Base-by-base conservation (phyloP, 805 yeast genomes). In the Candida chilensis region DNA sequence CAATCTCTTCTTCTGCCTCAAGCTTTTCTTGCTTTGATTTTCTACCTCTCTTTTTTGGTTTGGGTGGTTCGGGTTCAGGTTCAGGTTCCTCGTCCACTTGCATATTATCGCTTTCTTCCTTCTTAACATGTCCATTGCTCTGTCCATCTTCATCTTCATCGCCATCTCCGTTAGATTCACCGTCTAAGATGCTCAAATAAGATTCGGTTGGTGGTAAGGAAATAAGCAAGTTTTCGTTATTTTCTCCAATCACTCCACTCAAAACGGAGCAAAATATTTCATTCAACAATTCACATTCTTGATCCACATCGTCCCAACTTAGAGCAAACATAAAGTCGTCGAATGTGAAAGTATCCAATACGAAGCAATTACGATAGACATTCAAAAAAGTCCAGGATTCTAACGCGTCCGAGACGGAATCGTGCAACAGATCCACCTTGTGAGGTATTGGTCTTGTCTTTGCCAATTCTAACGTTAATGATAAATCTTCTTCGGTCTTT, bases 311-410 rank as follows among this genome's bases (percentile, higher is more conserved):
- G 17, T 58, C 57, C 69, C 77, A 60, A 22, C 59, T 56, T 54
- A 79, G 48, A 8, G 74, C 77, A 32, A 72, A 71, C 5, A 79
- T 47, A 43, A 72, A 82, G 40, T 80, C 94, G 53, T 85, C 95
- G 55, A 81, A 83, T 0, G 90, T 78, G 42, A 83, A 78, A 0
- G 80, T 69, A 42, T 79, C 86, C n/a, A 86, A 53, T 4, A 67
- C 47, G 19, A 85, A 55, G 1, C 85, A 74, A 20, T 66, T 65
- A 40, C 75, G 72, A 49, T 77, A 85, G 30, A 82, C 66, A 47
- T 83, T 83, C 17, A 84, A 50, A 43, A 85, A 86, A 2, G 72
- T 60, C 94, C 94, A 86, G 3, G 69, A 50, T 42, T 83, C 88
- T 16, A 86, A 47, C 1, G 79, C 67, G 29, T 69, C 71, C 29